These are phyloP conservation scores for Phaffomyces antillensis DNA, from an alignment of 805 yeast genomes.

Conservation along the genomic window DNA sequence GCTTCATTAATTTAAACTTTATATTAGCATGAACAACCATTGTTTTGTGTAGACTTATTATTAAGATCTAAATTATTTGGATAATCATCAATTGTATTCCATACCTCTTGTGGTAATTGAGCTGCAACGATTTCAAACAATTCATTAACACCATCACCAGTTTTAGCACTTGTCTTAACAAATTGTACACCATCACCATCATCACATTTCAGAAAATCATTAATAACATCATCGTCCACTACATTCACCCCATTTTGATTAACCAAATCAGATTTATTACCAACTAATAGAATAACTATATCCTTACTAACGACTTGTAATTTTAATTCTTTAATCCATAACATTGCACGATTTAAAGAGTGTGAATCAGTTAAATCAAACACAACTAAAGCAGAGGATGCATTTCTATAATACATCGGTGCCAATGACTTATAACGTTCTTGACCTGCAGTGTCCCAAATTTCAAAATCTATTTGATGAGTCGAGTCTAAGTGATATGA, in stretches of 20 bases:
- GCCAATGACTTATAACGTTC: conserved; percentile 72
- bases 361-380: conserved; percentile 70
- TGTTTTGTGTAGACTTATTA: conserved; percentile 3
- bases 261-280: conserved; percentile 71
- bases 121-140: conserved; percentile 37
- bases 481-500: conserved; percentile 46
- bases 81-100: conserved; percentile 15
- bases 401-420: conserved; percentile 78
- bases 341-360: conserved; percentile 72
- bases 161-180: conserved; percentile 42
- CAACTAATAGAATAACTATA: conserved; percentile 74
- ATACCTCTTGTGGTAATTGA: conserved; percentile 34
- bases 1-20: not conserved
- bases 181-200: conserved; percentile 7
- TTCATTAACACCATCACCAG: conserved; percentile 52
- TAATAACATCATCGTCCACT: conserved; percentile 16
- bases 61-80: conserved; percentile 23
- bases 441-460: conserved; percentile 88
- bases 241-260: conserved; percentile 12
- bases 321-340: conserved; percentile 89
- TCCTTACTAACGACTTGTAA: conserved; percentile 56
- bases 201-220: not conserved
- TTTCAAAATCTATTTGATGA: conserved; percentile 62
- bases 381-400: conserved; percentile 80
- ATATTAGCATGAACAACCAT: not conserved